Base-by-base conservation (phyloP, 805 yeast species). In the Pichia exigua region DNA sequence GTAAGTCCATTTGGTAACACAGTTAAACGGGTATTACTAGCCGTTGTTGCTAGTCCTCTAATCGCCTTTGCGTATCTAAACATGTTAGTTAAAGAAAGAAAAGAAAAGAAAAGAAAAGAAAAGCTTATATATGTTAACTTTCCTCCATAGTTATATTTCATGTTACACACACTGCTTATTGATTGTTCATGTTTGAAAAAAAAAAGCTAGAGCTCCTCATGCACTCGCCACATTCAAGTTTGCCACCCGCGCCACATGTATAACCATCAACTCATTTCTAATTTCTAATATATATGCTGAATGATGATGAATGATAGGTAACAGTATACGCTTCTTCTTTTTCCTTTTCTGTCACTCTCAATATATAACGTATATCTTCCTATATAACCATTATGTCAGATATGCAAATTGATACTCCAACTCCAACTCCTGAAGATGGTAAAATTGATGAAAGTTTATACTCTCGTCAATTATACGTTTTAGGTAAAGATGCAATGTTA, bases 401-500 rank as follows among this genome's bases (percentile, higher is more conserved):
- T 40, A 74, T 74, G 73, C 75, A 72, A 61, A 59, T 73, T 13
- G 77, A 73, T 57, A 62, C 72, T 11, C 73, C 74, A 13, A 60
- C 56, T 9, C 57, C 63, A 56, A 60, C 72, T 9, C 74, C 75
- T 11, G 61, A 55, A 44, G 73, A 54, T 17, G 42, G 30, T 7
- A 28, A 32, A 54, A 92, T 94, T 62, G 99, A 94, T 67, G 99
- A 94, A 75, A 77, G 95, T 53, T 78, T 94, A 59, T 94, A 94
- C 76, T 91, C 98, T 41, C 88, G 99, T 68, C 99, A 94, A 73
- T 79, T 94, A 69, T 89, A 92, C 62, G 99, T 94, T 48, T 72
- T 94, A 58, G 99, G 99, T 56, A 90, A 88, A 62, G 99, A 94
- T 59, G 99, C 99, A 48, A 94, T 94, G 99, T 74, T 91, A 61